Evolutionary conservation across 1,284 basidiomycete genomes (phyloP), one percentile per base, ranked within the genome.

Genomic region (Phellopilus nigrolimitatus): DNA sequence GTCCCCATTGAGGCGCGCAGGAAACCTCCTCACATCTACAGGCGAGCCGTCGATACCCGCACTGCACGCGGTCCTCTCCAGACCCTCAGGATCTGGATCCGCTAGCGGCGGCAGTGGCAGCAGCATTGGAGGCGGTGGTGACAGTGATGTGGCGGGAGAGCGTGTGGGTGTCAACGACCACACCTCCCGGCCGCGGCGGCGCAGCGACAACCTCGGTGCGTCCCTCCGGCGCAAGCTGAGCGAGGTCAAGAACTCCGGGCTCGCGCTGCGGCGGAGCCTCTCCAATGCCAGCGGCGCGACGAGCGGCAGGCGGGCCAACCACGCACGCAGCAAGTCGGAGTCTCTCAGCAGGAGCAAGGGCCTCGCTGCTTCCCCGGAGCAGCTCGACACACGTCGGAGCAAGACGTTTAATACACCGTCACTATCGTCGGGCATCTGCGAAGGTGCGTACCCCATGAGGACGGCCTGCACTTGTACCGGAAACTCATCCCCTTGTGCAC

Each of bases 181-280:
- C 10, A 6, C 10, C 10, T 12, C 31, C 3, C 31, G 31, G 10
- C 31, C 10, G 31, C 31, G 31, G 3, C 10, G 31, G 31, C n/a
- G 56, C 15, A 55, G 56, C n/a, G 28, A 49, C 4, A 58, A 61
- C 1, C 31, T 65, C 21, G 60, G 61, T 8, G 60, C 61, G 44
- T 62, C 61, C 30, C 61, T 65, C 7, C 60, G 61, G 48, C 57
- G 64, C 25, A 65, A 51, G 54, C 43, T 67, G 36, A 57, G 49
- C 40, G 61, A 62, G 44, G 61, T 65, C 31, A 60, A 56, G 51
- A 61, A 61, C 22, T 58, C 59, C 15, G 57, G 57, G 47, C 52
- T 49, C 42, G 59, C 62, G 24, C 58, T 62, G 15, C 60, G 59
- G 40, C 44, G 57, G 30, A 58, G 59, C 30, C 59, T 58, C 54